Evolutionary conservation across 768 basidiomycete species (phyloP).

Genomic region (Trichaptum fuscoviolaceum): DNA sequence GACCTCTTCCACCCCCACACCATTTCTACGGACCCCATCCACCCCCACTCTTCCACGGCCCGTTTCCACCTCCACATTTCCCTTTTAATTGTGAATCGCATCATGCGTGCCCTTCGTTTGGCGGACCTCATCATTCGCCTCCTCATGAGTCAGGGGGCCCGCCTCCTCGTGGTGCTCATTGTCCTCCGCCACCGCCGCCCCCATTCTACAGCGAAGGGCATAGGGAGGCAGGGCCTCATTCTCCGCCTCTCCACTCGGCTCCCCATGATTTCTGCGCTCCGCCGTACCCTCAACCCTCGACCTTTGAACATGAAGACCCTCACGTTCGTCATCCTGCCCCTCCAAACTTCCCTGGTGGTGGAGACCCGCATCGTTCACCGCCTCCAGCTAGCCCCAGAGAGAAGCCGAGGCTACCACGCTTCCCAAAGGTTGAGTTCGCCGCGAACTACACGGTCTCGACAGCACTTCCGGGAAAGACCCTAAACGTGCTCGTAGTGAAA

Average conservation of each 20-base stretch:
- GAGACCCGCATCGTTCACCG: conserved; percentile 8
- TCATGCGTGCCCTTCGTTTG: too few species aligned
- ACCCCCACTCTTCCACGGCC: conserved; percentile 4
- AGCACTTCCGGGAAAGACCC: conserved; percentile 35
- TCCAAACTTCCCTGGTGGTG: conserved; percentile 10
- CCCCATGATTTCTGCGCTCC: conserved; percentile 1
- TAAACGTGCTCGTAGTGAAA: conserved; percentile 45
- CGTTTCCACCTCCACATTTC: not conserved
- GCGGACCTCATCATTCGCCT: too few species aligned
- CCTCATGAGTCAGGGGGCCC: too few species aligned
- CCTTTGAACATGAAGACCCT: conserved; percentile 5
- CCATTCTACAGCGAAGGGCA: not conserved
- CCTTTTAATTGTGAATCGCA: not conserved
- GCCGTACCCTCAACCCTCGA: conserved; percentile 1
- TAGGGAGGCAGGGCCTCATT: not conserved
- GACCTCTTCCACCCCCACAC: conserved; percentile 4
- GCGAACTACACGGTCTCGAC: conserved; percentile 35
- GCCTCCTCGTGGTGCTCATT: too few species aligned
- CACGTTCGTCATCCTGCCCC: conserved; percentile 10
- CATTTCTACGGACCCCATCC: conserved; percentile 1
- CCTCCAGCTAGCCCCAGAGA: conserved; percentile 8
- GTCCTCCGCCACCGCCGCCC: too few species aligned
- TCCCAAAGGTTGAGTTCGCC: conserved; percentile 27
- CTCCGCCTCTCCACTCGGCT: conserved; percentile 1
- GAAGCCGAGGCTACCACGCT: conserved; percentile 8